Evolutionary conservation across 495 filamentous ascomycete species (phyloP).

Genomic region (Aspergillus steynii): DNA sequence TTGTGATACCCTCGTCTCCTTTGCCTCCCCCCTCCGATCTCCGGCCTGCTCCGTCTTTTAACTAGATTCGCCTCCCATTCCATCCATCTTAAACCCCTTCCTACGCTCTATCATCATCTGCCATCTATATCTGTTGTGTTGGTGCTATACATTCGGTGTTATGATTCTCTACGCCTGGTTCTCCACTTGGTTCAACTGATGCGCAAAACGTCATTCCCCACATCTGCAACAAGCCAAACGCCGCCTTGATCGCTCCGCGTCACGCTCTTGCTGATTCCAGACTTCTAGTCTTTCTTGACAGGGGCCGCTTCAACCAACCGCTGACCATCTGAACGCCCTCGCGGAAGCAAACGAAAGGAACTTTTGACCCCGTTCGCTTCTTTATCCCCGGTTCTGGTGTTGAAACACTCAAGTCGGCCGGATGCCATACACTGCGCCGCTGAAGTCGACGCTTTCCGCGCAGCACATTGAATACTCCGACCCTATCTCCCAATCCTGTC

Average conservation of each 20-base stretch:
- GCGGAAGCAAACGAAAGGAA: background rate
- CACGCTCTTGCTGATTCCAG: background rate
- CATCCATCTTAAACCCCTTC: background rate
- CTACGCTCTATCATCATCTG: background rate
- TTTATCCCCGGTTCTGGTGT: slow-evolving; percentile 31
- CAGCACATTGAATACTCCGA: slow-evolving; percentile 62
- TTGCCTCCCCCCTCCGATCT: background rate
- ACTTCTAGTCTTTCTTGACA: background rate
- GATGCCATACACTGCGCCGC: slow-evolving; percentile 96
- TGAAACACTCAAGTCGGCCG: slow-evolving; percentile 47
- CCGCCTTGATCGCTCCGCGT: background rate
- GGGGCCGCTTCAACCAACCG: background rate
- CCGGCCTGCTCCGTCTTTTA: background rate
- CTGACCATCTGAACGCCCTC: background rate
- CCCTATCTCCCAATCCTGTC: slow-evolving; percentile 55
- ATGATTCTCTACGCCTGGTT: background rate
- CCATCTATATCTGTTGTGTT: background rate
- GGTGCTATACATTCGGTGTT: background rate
- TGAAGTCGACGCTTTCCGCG: slow-evolving; percentile 76
- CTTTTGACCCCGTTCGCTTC: background rate
- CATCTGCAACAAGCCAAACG: background rate
- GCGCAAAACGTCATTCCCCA: background rate
- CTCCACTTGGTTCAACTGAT: background rate
- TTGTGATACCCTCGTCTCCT: slow-evolving; percentile 25
- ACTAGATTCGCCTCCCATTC: background rate